Conservation (phyloP, 805 yeast species). For the Candida lessepsii region DNA sequence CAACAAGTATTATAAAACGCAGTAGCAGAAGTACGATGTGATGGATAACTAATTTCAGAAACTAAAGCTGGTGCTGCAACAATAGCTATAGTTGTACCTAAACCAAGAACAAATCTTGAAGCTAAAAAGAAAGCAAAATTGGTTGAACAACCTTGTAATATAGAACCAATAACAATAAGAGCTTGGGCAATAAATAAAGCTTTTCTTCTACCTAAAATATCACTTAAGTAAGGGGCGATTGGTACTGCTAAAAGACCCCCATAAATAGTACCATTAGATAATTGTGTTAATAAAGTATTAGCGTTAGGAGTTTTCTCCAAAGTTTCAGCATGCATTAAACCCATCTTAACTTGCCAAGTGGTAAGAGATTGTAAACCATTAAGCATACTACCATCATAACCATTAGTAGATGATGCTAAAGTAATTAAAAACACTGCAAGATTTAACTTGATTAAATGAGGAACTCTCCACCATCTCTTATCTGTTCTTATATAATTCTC, state of each 20-base stretch:
- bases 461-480: slow-evolving; percentile 32
- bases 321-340: slow-evolving; percentile 13
- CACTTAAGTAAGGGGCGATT: slow-evolving; percentile 27
- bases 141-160: slow-evolving; percentile 37
- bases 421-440: slow-evolving; percentile 39
- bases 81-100: slow-evolving; percentile 41
- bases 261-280: slow-evolving; percentile 41
- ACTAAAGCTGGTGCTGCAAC: slow-evolving; percentile 49
- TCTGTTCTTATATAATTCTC: slow-evolving; percentile 18
- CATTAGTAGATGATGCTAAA: slow-evolving; percentile 47
- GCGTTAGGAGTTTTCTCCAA: slow-evolving; percentile 29
- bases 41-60: slow-evolving; percentile 51
- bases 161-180: slow-evolving; percentile 31
- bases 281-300: slow-evolving; percentile 39
- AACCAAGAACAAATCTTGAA: slow-evolving; percentile 49
- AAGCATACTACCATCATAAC: slow-evolving; percentile 50
- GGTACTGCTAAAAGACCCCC: slow-evolving; percentile 36
- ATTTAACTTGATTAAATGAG: slow-evolving; percentile 39
- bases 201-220: slow-evolving; percentile 42
- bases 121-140: slow-evolving; percentile 40
- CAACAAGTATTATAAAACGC: slow-evolving; percentile 50
- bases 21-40: slow-evolving; percentile 40
- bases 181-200: slow-evolving; percentile 24
- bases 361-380: slow-evolving; percentile 49
- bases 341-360: slow-evolving; percentile 41